phyloP scores from a whole-genome alignment of 1,139 yeast species.

The Geotrichum citri-aurantii region DNA sequence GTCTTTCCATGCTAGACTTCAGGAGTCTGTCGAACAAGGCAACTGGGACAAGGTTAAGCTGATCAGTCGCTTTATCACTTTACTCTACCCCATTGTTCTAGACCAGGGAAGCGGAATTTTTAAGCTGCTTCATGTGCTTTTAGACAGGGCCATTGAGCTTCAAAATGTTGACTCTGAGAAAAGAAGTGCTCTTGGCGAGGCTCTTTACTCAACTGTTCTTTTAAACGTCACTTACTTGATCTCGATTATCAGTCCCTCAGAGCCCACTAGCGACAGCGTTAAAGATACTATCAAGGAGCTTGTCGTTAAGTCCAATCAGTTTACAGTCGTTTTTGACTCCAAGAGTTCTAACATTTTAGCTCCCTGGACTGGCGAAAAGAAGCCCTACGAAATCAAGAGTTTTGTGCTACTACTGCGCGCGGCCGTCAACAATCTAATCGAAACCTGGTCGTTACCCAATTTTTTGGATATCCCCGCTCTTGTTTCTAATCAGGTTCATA shows the following conservation, averaged over 20 bases:
- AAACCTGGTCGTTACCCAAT: slow-evolving; percentile 3
- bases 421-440: slow-evolving; percentile 35
- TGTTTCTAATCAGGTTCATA: slow-evolving; percentile 8
- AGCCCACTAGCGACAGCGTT: slow-evolving; percentile 10
- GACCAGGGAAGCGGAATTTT: slow-evolving; percentile 42
- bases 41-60: slow-evolving; percentile 69
- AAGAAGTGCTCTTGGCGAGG: slow-evolving; percentile 52
- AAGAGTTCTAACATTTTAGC: slow-evolving; percentile 30
- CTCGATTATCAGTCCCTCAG: slow-evolving; percentile 10
- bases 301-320: slow-evolving; percentile 22
- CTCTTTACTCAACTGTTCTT: slow-evolving; percentile 57
- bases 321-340: slow-evolving; percentile 18
- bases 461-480: slow-evolving; percentile 13
- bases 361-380: slow-evolving; percentile 41
- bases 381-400: slow-evolving; percentile 52
- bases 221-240: slow-evolving; percentile 58
- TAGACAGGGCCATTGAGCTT: slow-evolving; percentile 52
- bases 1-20: slow-evolving; percentile 58
- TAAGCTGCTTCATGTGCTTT: slow-evolving; percentile 49
- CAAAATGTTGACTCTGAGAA: slow-evolving; percentile 36
- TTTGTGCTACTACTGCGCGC: slow-evolving; percentile 50
- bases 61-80: slow-evolving; percentile 61
- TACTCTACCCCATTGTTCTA: slow-evolving; percentile 55
- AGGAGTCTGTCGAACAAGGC: slow-evolving; percentile 45
- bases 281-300: slow-evolving; percentile 16